Evolutionary conservation across 306 rosid species (phyloP), one percentile per base, ranked within the genome.

Genomic region (Purshia tridentata): DNA sequence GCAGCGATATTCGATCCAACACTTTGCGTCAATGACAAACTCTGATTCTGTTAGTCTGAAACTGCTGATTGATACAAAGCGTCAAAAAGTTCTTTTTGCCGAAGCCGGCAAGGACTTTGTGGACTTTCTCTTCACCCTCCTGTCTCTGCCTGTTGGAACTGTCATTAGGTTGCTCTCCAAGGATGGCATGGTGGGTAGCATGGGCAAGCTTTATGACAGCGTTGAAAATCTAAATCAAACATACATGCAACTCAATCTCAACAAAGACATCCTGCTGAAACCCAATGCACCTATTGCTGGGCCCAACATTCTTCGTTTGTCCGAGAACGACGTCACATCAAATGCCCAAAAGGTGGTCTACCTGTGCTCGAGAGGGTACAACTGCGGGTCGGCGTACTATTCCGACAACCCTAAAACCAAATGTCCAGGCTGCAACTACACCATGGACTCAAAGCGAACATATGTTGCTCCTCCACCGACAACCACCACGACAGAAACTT

Each of bases 141-240:
- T 86, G 23, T 77, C 84, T 1, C 7, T 76, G 19, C 84, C 78
- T n/a, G 10, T 78, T 0, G 85, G 81, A 2, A 62, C 76, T 0
- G 58, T 78, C 2, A 70, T 67, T 5, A n/a, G 22, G 0, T 70
- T 73, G 4, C 77, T 73, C 8, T 4, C 64, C 4, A 55, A 7
- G 0, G 8, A 44, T 23, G 70, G 19, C 11, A 71, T 71, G 74
- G 61, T 44, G 4, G 81, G 81, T 8, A 8, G 59, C 16, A 0
- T 81, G 2, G 70, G 70, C 0, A 81, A 22, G 2, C 72, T 81
- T 0, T 81, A 81, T n/a, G 3, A 67, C 7, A 77, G 84, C 14
- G 52, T 77, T 14, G 76, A 72, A 22, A 67, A 9, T 14, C 37
- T 81, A 0, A 53, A 19, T 23, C 5, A 40, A 8, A 53, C 48